Conservation (phyloP, 73 alveolate species). For the Stentor roeselii region DNA sequence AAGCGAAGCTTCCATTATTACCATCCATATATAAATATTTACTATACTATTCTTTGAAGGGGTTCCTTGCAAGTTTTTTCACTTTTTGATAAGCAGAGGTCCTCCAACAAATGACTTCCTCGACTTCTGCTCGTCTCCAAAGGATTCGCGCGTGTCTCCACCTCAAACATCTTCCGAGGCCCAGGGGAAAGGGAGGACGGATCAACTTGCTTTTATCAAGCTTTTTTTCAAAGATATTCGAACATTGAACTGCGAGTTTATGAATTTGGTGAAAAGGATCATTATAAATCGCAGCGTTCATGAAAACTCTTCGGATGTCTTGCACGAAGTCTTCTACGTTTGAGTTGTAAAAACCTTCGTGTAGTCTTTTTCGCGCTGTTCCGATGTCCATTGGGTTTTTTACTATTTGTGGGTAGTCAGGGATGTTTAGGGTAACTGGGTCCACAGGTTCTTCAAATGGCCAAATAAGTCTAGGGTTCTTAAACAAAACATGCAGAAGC, state of each 20-base stretch:
- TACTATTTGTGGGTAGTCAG: constrained; percentile 74
- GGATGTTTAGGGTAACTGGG: constrained; percentile 48
- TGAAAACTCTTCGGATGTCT: constrained; percentile 32
- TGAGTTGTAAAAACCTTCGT: constrained; percentile 22
- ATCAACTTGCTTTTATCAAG: not conserved
- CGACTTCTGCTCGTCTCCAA: not conserved
- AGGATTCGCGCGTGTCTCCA: not conserved
- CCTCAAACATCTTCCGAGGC: not conserved
- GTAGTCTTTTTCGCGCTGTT: constrained; percentile 56
- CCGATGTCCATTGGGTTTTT: constrained; percentile 79
- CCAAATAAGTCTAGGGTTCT: constrained; percentile 4
- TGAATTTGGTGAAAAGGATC: constrained; percentile 2
- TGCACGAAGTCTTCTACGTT: constrained; percentile 16
- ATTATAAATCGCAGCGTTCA: constrained; percentile 29
- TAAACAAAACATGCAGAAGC: not conserved
- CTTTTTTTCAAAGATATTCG: not conserved
- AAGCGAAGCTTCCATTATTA: not conserved
- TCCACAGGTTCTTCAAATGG: constrained; percentile 43
- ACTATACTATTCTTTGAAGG: not conserved
- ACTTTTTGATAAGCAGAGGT: not conserved
- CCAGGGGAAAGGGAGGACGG: not conserved
- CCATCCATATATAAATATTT: too few species aligned
- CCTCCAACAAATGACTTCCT: not conserved
- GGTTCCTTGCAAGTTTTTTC: not conserved
- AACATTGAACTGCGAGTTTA: not conserved